Percentiles rank a stretch among this genome's conserved stretches.
Conservation (phyloP, 305 asterid species). For the Fraxinus sp. region DNA sequence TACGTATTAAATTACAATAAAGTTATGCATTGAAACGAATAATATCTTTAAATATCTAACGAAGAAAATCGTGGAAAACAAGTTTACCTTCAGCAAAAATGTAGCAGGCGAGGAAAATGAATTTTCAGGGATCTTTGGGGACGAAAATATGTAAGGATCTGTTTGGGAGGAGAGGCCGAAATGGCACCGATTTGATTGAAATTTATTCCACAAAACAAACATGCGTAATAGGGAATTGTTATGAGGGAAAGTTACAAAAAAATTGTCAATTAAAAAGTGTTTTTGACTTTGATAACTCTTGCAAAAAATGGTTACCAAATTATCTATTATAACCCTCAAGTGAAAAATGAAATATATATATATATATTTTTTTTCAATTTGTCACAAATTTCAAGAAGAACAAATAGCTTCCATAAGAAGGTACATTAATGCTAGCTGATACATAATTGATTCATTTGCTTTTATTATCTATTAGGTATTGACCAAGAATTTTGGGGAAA, state of each 20-base stretch:
- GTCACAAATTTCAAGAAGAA: too few relatives aligned
- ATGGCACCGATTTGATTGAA: constrained; percentile 20
- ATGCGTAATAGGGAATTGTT: neutral
- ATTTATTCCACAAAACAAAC: constrained; percentile 22
- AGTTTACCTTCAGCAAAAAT: constrained; percentile 33
- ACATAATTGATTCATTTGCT: neutral
- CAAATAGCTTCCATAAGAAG: neutral
- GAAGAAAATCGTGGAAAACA: constrained; percentile 3
- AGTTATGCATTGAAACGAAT: constrained; percentile 15
- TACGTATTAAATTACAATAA: neutral
- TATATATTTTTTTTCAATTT: too few relatives aligned
- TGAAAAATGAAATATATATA: too few relatives aligned
- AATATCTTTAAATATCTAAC: neutral
- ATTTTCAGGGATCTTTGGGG: constrained; percentile 22
- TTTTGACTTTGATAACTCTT: too few relatives aligned
- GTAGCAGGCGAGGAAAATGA: constrained; percentile 19
- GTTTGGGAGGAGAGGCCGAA: constrained; percentile 25
- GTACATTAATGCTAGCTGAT: neutral
- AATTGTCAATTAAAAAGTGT: neutral
- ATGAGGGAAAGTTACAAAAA: neutral
- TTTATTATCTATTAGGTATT: neutral
- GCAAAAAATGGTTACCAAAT: too few relatives aligned
- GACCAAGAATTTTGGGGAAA: neutral
- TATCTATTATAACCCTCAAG: too few relatives aligned
- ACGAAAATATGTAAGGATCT: constrained; percentile 38